Evolutionary conservation across 257 asterid genomes (phyloP), one percentile per base, ranked within the genome.

Genomic region (Linderniella brevidens): DNA sequence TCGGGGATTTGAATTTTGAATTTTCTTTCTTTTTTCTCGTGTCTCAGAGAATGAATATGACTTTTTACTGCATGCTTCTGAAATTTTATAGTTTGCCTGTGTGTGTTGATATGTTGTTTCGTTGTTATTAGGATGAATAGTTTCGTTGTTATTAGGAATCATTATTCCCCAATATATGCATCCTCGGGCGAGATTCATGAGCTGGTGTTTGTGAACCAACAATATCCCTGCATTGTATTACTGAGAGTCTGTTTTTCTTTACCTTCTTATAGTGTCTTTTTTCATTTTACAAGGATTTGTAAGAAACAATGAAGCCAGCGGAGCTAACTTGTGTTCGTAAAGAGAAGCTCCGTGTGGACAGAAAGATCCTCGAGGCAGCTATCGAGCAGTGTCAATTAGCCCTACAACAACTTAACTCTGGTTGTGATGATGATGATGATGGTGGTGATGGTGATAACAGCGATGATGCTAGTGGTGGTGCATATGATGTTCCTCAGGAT

Each of bases 321-420:
- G 40, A 51, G 48, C 36, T 20, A 56, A 49, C 52, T 19, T 61
- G 38, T 58, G 64, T 65, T 44, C 67, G 41, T 14, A 61, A 63
- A 47, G 77, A 70, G 66, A 65, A 56, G 67, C 60, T 73, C 43
- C 67, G 68, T 48, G 68, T 79, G 13, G 76, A 63, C 64, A 59
- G 72, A 67, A 66, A 70, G 59, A 71, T 75, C 40, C 44, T 79
- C 0, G 82, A 79, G 44, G 68, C 72, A 11, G 68, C 76, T 56
- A 58, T 73, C 2, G 68, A 63, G 51, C 82, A 76, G 66, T 76
- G 82, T 62, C 82, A 76, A 42, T 17, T 60, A 58, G 79, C 86
- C 35, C 69, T 79, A 17, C 72, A 70, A 55, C 59, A 63, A 63
- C 84, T 71, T 29, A 64, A 65, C 19, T 18, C 61, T 10, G 90